Evolutionary conservation across 2,329 filamentous ascomycete species (phyloP), one percentile per base, ranked within the genome.

Genomic region (Pseudogymnoascus sp.): DNA sequence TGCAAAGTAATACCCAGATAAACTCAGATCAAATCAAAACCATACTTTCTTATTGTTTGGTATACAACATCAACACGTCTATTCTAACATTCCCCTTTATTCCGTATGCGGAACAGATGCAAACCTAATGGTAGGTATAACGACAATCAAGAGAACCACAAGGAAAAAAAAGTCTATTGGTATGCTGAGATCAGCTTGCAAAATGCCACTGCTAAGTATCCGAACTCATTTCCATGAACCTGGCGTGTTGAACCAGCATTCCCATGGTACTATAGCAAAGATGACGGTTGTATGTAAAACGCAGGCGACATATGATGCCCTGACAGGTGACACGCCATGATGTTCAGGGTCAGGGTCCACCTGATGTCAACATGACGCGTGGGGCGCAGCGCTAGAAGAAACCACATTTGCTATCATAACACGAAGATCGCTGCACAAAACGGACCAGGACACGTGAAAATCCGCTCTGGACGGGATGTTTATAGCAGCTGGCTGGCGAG

Each of bases 401-500:
- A 56, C 46, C 50, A 35, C 29, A 56, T 21, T 15, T 56, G 50
- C 50, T 56, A 33, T 4, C 4, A 15, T 56, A 33, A 35, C 23
- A 56, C 17, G 50, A 56, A 35, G 50, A 56, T 56, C 50, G 7
- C 50, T 56, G 50, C 59, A 60, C 35, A 40, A 23, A 60, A 60
- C 35, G 6, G 38, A 40, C 13, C 1, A 33, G 31, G 33, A 35
- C 59, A 42, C 35, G 59, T 29, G 59, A 60, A 56, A 40, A 60
- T 26, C 7, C 3, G 26, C 21, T 40, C 59, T 38, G 35, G 38
- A 42, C 17, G 21, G 13, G 33, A 29, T 21, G 38, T 13, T 60
- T 60, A 60, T 42, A 60, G 38, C 33, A 60, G 38, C 31, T 60
- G 56, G 59, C 59, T 60, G 59, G 59, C 59, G 38, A 60, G 59